Evolutionary conservation across 2,329 filamentous ascomycete species (phyloP).

Genomic region (Tolypocladium ovalisporum): DNA sequence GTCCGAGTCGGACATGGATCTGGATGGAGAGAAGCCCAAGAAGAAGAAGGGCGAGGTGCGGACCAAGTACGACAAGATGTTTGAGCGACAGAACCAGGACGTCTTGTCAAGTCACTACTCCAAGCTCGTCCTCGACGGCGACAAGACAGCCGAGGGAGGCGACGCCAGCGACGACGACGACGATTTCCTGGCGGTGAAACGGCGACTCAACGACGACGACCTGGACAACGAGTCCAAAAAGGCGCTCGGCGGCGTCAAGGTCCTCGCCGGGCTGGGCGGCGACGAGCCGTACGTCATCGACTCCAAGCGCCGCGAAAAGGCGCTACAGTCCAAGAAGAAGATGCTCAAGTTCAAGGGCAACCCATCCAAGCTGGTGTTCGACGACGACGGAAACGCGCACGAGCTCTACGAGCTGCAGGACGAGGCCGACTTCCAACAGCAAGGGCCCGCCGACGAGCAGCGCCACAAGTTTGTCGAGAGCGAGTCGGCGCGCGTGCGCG

Average conservation of each 20-base stretch:
- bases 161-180: conserved; percentile 60
- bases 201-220: conserved; percentile 65
- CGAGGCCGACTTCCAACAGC: conserved; percentile 67
- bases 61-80: conserved; percentile 97
- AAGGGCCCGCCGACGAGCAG: conserved; percentile 67
- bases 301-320: conserved; percentile 88
- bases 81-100: conserved; percentile 91
- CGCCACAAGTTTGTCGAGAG: conserved; percentile 66
- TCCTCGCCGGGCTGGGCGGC: conserved; percentile 57
- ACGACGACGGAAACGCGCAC: conserved; percentile 81
- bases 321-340: conserved; percentile 92
- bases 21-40: conserved; percentile 36
- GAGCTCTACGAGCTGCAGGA: conserved; percentile 80
- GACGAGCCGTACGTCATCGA: conserved; percentile 74
- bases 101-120: conserved; percentile 89
- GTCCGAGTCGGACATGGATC: conserved; percentile 45
- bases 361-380: conserved; percentile 77
- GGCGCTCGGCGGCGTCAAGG: conserved; percentile 37
- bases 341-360: conserved; percentile 83
- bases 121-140: conserved; percentile 61
- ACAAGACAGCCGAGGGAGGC: conserved; percentile 20
- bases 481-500: conserved; percentile 59
- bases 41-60: conserved; percentile 64
- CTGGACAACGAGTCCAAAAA: conserved; percentile 38
- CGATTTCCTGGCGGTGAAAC: conserved; percentile 83